Evolutionary conservation across 208 protist species (phyloP).

Genomic region (Lotmaria passim): DNA sequence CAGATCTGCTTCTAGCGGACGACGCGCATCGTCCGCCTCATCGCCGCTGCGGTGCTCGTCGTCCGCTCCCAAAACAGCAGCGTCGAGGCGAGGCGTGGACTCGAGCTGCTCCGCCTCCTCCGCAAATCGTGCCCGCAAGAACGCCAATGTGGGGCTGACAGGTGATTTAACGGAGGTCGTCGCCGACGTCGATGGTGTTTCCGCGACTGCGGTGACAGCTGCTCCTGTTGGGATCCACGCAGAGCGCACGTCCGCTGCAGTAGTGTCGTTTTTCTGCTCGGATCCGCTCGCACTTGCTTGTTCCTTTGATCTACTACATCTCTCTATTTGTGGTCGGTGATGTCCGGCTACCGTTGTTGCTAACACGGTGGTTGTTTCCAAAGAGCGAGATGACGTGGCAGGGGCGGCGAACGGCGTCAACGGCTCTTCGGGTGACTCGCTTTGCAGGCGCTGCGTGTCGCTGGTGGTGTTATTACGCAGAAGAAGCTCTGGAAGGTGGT

Average conservation of each 20-base stretch:
- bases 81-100: constrained; percentile 22
- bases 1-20: neutral
- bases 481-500: neutral
- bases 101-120: constrained; percentile 17
- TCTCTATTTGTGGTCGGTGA: no score
- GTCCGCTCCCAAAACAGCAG: neutral
- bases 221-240: no score
- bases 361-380: no score
- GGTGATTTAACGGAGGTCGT: neutral
- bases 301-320: no score
- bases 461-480: neutral
- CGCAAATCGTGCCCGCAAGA: constrained; percentile 6
- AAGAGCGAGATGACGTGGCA: no score
- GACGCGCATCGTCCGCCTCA: neutral
- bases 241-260: no score
- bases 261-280: no score
- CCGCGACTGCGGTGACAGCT: no score
- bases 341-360: no score
- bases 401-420: no score
- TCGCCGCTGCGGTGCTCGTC: neutral
- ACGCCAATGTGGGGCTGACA: constrained; percentile 5
- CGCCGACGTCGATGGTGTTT: no score
- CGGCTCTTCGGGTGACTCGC: constrained; percentile 10
- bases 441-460: constrained; percentile 31
- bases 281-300: no score